Percentiles rank a stretch among this genome's conserved stretches.
Evolutionary conservation across 345 rosid species (phyloP).

Genomic region (Murraya paniculata): DNA sequence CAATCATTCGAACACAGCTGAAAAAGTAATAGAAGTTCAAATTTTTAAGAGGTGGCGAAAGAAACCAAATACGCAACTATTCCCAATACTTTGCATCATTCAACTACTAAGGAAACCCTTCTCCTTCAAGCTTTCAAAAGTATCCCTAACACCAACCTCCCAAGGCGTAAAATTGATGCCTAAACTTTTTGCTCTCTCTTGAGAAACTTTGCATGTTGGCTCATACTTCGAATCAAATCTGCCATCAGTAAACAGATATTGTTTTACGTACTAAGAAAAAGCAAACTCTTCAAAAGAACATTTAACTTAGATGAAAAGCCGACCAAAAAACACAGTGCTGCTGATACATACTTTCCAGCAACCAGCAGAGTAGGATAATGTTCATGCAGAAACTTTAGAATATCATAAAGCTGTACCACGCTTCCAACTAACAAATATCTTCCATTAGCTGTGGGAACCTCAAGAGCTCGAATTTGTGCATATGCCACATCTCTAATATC

Average conservation of each 20-base stretch:
- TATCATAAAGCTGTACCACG: slow-evolving; percentile 5
- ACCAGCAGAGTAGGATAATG: slow-evolving; percentile 13
- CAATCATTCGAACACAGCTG: not conserved
- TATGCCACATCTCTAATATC: slow-evolving; percentile 51
- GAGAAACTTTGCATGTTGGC: slow-evolving; percentile 37
- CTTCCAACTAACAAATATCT: slow-evolving; percentile 35
- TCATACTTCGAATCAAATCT: slow-evolving; percentile 35
- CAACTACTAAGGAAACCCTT: slow-evolving; percentile 29
- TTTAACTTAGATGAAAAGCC: too few species aligned
- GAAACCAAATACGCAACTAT: not conserved
- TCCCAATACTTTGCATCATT: not conserved
- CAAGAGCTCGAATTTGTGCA: slow-evolving; percentile 56
- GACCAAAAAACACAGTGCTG: not conserved
- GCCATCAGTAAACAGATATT: slow-evolving; percentile 5
- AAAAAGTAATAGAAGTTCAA: not conserved
- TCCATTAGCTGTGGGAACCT: slow-evolving; percentile 45
- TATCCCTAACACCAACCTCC: slow-evolving; percentile 55
- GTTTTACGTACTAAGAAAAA: not conserved
- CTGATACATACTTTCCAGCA: not conserved
- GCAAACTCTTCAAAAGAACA: too few species aligned
- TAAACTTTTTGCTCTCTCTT: slow-evolving; percentile 40
- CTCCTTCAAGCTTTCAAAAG: slow-evolving; percentile 58
- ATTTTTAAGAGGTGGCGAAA: too few species aligned
- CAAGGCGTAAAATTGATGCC: slow-evolving; percentile 54
- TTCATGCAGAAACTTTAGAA: slow-evolving; percentile 20